Evolutionary conservation across 305 asterid species (phyloP).

Genomic region (Fraxinus angustifolia): DNA sequence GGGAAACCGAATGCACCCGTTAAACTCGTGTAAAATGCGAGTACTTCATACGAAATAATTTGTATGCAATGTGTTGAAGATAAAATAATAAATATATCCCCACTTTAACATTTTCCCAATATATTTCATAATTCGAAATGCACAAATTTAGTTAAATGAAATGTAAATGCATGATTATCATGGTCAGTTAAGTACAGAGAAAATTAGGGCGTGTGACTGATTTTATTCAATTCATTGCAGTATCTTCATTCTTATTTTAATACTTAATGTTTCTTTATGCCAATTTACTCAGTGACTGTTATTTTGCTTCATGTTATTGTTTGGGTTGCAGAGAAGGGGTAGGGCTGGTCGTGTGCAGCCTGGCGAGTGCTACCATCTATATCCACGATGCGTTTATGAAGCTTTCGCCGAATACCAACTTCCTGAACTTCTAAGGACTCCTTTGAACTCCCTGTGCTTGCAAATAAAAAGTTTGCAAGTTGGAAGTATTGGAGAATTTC

Average conservation of each 20-base stretch:
- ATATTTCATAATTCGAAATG: not conserved
- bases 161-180: not conserved
- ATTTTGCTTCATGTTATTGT: slow-evolving; percentile 20
- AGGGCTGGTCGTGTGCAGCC: slow-evolving; percentile 99
- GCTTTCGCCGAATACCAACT: slow-evolving; percentile 97
- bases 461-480: slow-evolving; percentile 96
- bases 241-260: not conserved
- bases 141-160: not conserved
- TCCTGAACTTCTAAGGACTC: slow-evolving; percentile 96
- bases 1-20: not conserved
- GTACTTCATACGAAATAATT: not conserved
- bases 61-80: not conserved
- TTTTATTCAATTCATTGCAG: not conserved
- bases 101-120: not conserved
- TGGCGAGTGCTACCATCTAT: slow-evolving; percentile 94
- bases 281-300: slow-evolving; percentile 16
- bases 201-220: slow-evolving; percentile 5
- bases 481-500: slow-evolving; percentile 72
- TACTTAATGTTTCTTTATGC: not conserved
- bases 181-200: not conserved
- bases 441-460: slow-evolving; percentile 94
- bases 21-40: not conserved
- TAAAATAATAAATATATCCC: not conserved
- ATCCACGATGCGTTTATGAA: slow-evolving; percentile 87
- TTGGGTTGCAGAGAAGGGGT: slow-evolving; percentile 82